Percentiles rank a stretch among this genome's conserved stretches.
phyloP scores from a whole-genome alignment of 2,329 filamentous ascomycete species.

The Cladosporium sp. region DNA sequence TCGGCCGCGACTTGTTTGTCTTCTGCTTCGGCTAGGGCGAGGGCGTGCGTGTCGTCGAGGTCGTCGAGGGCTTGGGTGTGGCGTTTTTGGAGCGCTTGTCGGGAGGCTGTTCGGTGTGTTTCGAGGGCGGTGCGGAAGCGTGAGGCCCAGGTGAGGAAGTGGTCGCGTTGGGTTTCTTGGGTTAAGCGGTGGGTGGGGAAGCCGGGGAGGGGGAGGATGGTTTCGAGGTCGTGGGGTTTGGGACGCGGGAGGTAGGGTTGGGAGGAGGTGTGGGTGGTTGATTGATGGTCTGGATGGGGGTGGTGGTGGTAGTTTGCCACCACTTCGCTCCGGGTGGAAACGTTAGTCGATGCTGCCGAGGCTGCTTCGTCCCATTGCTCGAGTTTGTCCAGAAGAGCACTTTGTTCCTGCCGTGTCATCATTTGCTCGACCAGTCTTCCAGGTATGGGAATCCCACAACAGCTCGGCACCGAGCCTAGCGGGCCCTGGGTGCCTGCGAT shows the following conservation, averaged over 20 bases:
- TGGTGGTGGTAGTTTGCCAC: neutral
- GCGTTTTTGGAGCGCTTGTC: conserved; percentile 15
- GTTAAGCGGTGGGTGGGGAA: conserved; percentile 23
- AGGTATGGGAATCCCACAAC: conserved; percentile 39
- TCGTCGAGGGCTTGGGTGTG: conserved; percentile 23
- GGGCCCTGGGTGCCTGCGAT: conserved; percentile 25
- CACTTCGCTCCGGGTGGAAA: neutral
- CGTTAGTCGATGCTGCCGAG: conserved; percentile 17
- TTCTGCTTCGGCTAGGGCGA: conserved; percentile 39
- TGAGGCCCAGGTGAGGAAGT: conserved; percentile 25
- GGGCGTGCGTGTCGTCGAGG: conserved; percentile 32
- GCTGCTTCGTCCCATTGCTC: conserved; percentile 29
- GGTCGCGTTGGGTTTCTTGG: conserved; percentile 28
- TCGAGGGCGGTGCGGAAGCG: conserved; percentile 21
- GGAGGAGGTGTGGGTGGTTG: neutral
- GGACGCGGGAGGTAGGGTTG: conserved; percentile 10
- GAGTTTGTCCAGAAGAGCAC: conserved; percentile 28
- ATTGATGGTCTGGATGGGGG: neutral
- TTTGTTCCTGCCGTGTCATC: conserved; percentile 35
- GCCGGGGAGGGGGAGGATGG: conserved; percentile 21
- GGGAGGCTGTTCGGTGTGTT: conserved; percentile 17
- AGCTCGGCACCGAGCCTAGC: conserved; percentile 34
- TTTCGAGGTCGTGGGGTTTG: conserved; percentile 19
- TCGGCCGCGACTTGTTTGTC: conserved; percentile 42
- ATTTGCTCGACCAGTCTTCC: conserved; percentile 35